These are phyloP conservation scores for Thielaviopsis musarum DNA, from an alignment of 2,329 filamentous ascomycete genomes.

Conservation along the genomic window DNA sequence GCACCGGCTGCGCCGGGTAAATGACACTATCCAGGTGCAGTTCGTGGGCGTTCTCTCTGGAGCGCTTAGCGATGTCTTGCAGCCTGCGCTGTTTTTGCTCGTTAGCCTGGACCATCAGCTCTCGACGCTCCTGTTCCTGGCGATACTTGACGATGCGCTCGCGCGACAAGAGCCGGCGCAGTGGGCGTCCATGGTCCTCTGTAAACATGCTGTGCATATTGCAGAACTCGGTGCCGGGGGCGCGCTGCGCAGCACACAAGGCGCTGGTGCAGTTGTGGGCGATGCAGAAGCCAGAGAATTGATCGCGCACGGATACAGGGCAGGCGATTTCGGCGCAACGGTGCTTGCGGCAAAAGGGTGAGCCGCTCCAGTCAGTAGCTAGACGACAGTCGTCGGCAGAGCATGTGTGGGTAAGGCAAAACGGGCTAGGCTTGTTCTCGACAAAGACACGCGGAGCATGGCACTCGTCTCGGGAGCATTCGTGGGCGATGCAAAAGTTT, in stretches of 20 bases:
- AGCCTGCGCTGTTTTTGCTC: neutral
- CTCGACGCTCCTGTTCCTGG: neutral
- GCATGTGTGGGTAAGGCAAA: neutral
- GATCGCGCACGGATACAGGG: neutral
- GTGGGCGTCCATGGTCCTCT: too few species aligned
- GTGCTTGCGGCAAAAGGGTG: neutral
- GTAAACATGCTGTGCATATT: neutral
- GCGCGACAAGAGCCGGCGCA: neutral
- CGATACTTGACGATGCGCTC: neutral
- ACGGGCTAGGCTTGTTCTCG: neutral
- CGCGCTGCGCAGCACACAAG: neutral
- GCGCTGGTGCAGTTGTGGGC: neutral
- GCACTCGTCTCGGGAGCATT: neutral
- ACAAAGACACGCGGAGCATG: neutral
- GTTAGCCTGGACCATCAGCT: neutral
- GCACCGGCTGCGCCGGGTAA: neutral
- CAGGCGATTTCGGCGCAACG: neutral
- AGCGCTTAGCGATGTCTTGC: neutral
- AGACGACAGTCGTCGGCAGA: neutral
- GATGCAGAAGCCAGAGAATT: neutral
- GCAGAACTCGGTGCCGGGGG: neutral
- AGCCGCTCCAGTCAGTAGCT: neutral
- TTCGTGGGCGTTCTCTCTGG: neutral
- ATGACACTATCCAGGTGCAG: neutral
- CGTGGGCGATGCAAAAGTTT: slow-evolving; percentile 7